Percentiles rank a stretch among this genome's conserved stretches.
phyloP scores from a whole-genome alignment of 257 asterid genomes.

The Gentiana straminea region DNA sequence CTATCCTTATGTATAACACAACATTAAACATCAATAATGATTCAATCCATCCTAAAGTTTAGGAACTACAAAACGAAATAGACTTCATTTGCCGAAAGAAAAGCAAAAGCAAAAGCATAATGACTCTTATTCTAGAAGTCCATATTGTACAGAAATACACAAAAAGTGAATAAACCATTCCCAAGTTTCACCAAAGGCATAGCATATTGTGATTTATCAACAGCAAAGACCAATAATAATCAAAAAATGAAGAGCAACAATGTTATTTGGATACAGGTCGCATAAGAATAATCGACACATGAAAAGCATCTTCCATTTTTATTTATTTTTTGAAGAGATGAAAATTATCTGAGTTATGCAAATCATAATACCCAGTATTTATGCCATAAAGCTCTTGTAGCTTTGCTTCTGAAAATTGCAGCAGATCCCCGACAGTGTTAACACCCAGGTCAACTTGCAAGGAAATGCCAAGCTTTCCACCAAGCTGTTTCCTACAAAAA shows the following conservation, averaged over 20 bases:
- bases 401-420: conserved; percentile 75
- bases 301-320: not conserved
- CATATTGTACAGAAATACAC: too few species aligned
- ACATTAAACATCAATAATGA: too few species aligned
- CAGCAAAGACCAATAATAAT: too few species aligned
- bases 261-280: not conserved
- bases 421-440: conserved; percentile 80
- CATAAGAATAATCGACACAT: not conserved
- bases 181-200: too few species aligned
- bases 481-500: conserved; percentile 86
- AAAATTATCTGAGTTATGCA: conserved; percentile 3
- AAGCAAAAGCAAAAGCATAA: not conserved
- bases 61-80: not conserved
- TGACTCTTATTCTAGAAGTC: too few species aligned
- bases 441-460: conserved; percentile 69
- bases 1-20: not conserved
- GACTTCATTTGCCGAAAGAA: not conserved
- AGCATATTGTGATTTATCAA: too few species aligned
- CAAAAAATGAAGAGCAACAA: not conserved
- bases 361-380: conserved; percentile 73
- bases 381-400: conserved; percentile 78
- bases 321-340: not conserved
- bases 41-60: too few species aligned
- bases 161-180: too few species aligned
- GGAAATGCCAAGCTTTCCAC: conserved; percentile 93